Percentiles rank a stretch among this genome's conserved stretches.
Evolutionary conservation across 2,329 filamentous ascomycete species (phyloP).

Genomic region (Mariannaea sp.): DNA sequence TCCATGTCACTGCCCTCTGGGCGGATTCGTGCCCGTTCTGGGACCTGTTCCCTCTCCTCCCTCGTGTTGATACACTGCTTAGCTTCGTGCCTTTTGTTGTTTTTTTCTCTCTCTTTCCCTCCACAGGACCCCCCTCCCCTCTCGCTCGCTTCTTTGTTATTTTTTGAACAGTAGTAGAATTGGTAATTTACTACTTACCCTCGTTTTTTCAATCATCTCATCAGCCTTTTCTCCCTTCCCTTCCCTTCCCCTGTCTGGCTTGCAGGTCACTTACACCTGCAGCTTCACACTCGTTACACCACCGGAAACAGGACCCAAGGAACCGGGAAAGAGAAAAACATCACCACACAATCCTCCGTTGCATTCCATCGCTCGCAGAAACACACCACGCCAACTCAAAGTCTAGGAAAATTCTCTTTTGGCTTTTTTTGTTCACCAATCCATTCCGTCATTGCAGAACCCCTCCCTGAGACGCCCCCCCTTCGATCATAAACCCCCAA

Average conservation of each 20-base stretch:
- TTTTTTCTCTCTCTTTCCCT: slow-evolving; percentile 15
- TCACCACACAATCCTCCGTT: background rate
- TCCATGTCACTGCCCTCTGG: slow-evolving; percentile 10
- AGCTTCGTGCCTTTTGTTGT: slow-evolving; percentile 5
- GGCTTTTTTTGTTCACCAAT: background rate
- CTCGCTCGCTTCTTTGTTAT: slow-evolving; percentile 15
- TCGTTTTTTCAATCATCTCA: slow-evolving; percentile 9
- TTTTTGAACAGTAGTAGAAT: slow-evolving; percentile 20
- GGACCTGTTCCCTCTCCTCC: slow-evolving; percentile 13
- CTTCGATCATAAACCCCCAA: background rate
- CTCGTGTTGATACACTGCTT: slow-evolving; percentile 17
- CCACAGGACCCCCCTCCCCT: too few species aligned
- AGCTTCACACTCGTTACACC: slow-evolving; percentile 3
- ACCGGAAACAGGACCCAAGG: background rate
- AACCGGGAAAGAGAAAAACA: background rate
- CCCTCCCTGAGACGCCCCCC: background rate
- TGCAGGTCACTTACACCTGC: background rate
- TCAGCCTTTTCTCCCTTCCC: too few species aligned
- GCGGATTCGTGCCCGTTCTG: slow-evolving; percentile 13
- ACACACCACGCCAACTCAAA: background rate
- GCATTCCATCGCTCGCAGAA: background rate
- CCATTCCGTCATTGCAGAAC: background rate
- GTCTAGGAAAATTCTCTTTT: too few species aligned
- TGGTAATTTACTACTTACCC: slow-evolving; percentile 13
- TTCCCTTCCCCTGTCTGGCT: background rate